Percentiles rank a stretch among this genome's conserved stretches.
phyloP scores from a whole-genome alignment of 352 stramenopile genomes.

The Aphanomyces invadans region DNA sequence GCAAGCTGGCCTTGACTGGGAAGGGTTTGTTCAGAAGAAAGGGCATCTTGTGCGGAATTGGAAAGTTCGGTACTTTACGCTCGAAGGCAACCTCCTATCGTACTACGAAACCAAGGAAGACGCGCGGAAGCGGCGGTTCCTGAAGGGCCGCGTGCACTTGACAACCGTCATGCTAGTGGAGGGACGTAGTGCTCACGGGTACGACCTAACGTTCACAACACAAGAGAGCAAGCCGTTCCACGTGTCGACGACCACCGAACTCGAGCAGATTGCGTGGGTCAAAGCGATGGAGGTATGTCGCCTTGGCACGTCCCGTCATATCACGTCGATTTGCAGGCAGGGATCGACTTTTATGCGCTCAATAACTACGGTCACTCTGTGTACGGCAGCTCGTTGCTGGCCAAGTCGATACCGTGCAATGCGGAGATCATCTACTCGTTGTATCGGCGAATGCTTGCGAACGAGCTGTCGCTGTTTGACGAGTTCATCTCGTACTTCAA shows the following conservation, averaged over 20 bases:
- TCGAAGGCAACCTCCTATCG: slow-evolving; percentile 79
- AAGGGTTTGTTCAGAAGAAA: slow-evolving; percentile 86
- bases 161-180: slow-evolving; percentile 67
- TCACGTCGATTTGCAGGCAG: slow-evolving; percentile 29
- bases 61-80: slow-evolving; percentile 83
- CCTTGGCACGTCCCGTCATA: background rate
- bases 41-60: slow-evolving; percentile 83
- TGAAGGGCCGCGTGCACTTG: slow-evolving; percentile 80
- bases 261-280: slow-evolving; percentile 76
- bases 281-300: slow-evolving; percentile 66
- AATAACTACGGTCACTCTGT: slow-evolving; percentile 75
- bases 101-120: slow-evolving; percentile 88
- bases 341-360: slow-evolving; percentile 72
- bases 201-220: slow-evolving; percentile 81
- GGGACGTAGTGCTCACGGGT: slow-evolving; percentile 70
- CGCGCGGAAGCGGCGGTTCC: slow-evolving; percentile 72
- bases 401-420: slow-evolving; percentile 51
- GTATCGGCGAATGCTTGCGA: slow-evolving; percentile 53
- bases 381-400: slow-evolving; percentile 55
- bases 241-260: slow-evolving; percentile 67
- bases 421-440: slow-evolving; percentile 73
- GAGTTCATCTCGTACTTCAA: slow-evolving; percentile 83
- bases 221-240: slow-evolving; percentile 78
- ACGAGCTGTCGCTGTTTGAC: slow-evolving; percentile 41
- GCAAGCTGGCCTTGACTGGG: slow-evolving; percentile 75